Evolutionary conservation across 306 rosid species (phyloP).

Genomic region (Albizia julibrissin): DNA sequence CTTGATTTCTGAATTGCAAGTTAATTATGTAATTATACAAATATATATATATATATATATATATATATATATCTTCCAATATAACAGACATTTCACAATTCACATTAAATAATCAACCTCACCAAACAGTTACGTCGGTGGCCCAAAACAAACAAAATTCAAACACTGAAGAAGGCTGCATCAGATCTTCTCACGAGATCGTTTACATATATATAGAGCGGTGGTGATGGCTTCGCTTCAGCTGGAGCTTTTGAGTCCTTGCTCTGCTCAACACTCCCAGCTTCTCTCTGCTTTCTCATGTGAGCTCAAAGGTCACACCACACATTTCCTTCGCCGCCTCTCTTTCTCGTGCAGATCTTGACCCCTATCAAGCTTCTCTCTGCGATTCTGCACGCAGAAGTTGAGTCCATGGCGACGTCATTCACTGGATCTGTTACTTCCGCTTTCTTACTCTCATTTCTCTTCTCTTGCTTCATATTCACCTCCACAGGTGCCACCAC

Average conservation of each 20-base stretch:
- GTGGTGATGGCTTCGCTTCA: background rate
- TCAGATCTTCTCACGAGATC: background rate
- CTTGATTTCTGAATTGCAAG: background rate
- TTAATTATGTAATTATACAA: too few relatives aligned
- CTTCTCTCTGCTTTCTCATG: slow-evolving; percentile 20
- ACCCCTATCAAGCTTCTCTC: slow-evolving; percentile 21
- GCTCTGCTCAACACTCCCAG: slow-evolving; percentile 3
- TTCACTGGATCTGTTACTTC: slow-evolving; percentile 54
- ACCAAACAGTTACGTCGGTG: background rate
- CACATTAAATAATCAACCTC: background rate
- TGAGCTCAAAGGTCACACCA: slow-evolving; percentile 12
- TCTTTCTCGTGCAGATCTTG: slow-evolving; percentile 50
- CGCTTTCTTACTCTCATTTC: slow-evolving; percentile 44
- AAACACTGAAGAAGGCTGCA: background rate
- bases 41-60: too few relatives aligned
- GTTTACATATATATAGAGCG: slow-evolving; percentile 1
- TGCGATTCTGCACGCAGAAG: slow-evolving; percentile 45
- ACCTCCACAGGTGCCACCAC: slow-evolving; percentile 64
- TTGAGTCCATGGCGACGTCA: slow-evolving; percentile 48
- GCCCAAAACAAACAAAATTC: background rate
- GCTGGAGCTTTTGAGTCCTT: background rate
- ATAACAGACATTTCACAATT: background rate
- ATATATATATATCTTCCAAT: too few relatives aligned
- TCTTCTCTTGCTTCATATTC: slow-evolving; percentile 62
- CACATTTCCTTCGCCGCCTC: background rate